Evolutionary conservation across 805 yeast genomes (phyloP), one percentile per base, ranked within the genome.

Genomic region (Ogataea pignaliae): DNA sequence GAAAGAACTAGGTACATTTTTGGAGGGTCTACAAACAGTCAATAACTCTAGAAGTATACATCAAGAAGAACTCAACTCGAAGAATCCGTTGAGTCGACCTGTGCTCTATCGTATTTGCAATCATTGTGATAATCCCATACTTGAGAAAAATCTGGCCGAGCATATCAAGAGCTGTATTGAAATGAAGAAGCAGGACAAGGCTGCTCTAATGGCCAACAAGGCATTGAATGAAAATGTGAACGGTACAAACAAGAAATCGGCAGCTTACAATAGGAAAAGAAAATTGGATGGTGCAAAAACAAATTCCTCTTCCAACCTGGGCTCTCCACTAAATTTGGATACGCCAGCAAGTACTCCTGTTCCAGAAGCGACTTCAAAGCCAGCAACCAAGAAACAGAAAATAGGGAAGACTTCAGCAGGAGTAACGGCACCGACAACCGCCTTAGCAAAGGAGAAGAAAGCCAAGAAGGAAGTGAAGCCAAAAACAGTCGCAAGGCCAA

Each of bases 401-500:
- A 41, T 47, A 8, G 17, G 36, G 17, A 38, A 36, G 10, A 2
- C 26, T 7, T 21, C 26, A 21, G 26, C 7, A 21, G 26, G 26
- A 21, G 26, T 7, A 7, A 4, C 7, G 26, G 26, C 26, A 21
- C 26, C 50, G 4, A 42, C 51, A 6, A 44, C 51, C 26, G 52
- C 52, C 29, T 38, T 51, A 7, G 45, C 61, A 44, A 57, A 66
- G 51, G 53, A 66, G 51, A 57, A 58, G 61, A 60, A 72, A 62
- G 51, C 49, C 30, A 56, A 55, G 45, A 64, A 63, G 45, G 61
- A 60, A 10, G 48, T 56, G 12, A 66, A 60, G 45, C 58, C 64
- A 10, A 70, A 76, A 55, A 40, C 78, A 29, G 64, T 73, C 36
- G 65, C 80, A 39, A 81, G 85, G 64, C 72, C 81, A 45, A 77